Evolutionary conservation across 176 grass and related monocot species (phyloP).

Genomic region (Areca catechu): DNA sequence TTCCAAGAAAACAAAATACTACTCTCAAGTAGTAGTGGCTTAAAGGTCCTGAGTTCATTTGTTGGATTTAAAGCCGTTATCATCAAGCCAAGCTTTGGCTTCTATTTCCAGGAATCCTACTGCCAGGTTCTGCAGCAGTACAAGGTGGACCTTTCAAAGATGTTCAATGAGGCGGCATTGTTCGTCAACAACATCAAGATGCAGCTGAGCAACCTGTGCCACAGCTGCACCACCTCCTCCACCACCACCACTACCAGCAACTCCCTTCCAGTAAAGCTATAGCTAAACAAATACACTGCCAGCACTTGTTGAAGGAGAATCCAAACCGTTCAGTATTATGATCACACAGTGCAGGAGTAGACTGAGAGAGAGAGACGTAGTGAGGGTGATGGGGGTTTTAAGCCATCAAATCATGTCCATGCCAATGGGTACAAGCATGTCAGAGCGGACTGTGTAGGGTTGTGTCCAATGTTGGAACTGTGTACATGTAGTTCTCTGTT

Average conservation of each 20-base stretch:
- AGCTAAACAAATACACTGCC: too few species aligned
- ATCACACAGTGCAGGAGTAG: background rate
- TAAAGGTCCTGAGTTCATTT: background rate
- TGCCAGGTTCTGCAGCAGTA: slow-evolving; percentile 61
- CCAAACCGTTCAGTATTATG: too few species aligned
- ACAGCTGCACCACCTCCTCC: slow-evolving; percentile 13
- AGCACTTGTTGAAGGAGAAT: too few species aligned
- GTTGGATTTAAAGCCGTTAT: too few species aligned
- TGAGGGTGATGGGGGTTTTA: slow-evolving; percentile 14
- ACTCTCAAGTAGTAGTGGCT: too few species aligned
- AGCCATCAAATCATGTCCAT: slow-evolving; percentile 92
- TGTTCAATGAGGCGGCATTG: slow-evolving; percentile 76
- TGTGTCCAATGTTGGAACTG: slow-evolving; percentile 32
- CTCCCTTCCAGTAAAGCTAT: slow-evolving; percentile 5
- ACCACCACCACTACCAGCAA: slow-evolving; percentile 9
- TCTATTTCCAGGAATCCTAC: slow-evolving; percentile 50
- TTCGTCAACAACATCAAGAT: slow-evolving; percentile 76
- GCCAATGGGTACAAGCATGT: slow-evolving; percentile 70
- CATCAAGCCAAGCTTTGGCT: background rate
- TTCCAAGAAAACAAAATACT: too few species aligned
- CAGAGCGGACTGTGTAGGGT: slow-evolving; percentile 52
- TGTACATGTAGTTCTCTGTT: background rate
- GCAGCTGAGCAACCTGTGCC: slow-evolving; percentile 72
- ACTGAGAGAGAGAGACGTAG: slow-evolving; percentile 8
- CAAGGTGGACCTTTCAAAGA: slow-evolving; percentile 85